Base-by-base conservation (phyloP, 176 grass and related monocot genomes). In the Carex pumila region DNA sequence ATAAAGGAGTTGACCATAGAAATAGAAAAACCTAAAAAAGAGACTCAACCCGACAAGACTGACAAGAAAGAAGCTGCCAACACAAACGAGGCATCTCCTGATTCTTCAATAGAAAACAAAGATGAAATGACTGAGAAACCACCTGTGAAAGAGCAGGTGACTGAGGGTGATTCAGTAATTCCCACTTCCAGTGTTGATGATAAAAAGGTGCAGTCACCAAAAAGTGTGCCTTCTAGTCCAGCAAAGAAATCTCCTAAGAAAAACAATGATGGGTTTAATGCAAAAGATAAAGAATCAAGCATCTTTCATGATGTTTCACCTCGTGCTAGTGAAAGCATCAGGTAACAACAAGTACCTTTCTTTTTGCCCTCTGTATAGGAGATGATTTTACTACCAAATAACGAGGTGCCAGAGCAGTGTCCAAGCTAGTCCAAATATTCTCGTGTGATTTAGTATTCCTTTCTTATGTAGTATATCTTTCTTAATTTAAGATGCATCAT, bases 1-100 rank as follows among this genome's bases (percentile, higher is more conserved):
- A 94, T 99, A 88, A 95, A 99, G 78, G 96, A 99, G 78, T 88
- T 99, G 70, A 99, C 93, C n/a, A 84, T 99, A 37, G 97, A 95
- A 94, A 80, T 89, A 41, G 93, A 95, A 75, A 94, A 91, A 53
- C 83, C 93, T 53, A 29, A 55, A 87, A 85, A 90, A 85, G 72
- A 89, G 81, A 89, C 56, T 63, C 74, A 91, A 65, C 77, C 91
- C 76, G 53, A 85, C 58, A 85, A 65, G 83, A 84, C 88, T 75
- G 87, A 92, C 61, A 86, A 73, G 53, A 89, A 95, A 87, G 84
- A 79, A 36, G 86, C 93, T 79, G 76, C 54, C 55, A 68, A 82
- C 61, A 89, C 87, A 61, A 61, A 56, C 3, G 45, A 79, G 7
- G 66, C 56, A 74, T 81, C 84, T 70, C 21, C 87, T 80, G 69